Evolutionary conservation across 1,284 basidiomycete species (phyloP), one percentile per base, ranked within the genome.

Genomic region (Meira nashicola): DNA sequence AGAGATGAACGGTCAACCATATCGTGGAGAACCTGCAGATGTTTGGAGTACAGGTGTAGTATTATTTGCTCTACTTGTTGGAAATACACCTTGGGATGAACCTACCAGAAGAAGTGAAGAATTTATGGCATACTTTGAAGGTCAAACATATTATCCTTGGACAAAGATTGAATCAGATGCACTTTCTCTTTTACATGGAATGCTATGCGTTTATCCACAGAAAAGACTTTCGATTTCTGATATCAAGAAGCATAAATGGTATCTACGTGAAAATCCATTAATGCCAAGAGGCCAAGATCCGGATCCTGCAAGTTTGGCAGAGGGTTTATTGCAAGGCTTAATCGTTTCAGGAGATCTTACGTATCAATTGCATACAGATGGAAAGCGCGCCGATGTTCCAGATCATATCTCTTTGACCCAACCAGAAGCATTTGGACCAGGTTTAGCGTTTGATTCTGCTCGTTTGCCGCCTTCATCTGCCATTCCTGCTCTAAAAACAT

Each of bases 21-120:
- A 97, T 79, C 81, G 86, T 25, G 94, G 92, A 3, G 91, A 95
- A 67, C 92, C 93, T 0, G 86, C 97, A 40, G 94, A 98, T 78
- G 86, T 78, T 2, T 98, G 94, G 94, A 92, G 91, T 1, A 85
- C 90, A 55, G 95, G 95, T 1, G 89, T 97, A n/a, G 94, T 98
- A 39, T 82, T 98, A 0, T 97, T 91, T 76, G 92, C 94, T 0
- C 81, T 97, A 60, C 83, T 98, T 0, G 87, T 86, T 4, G 94
- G 94, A 54, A 97, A 95, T 76, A 97, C 94, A 0, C 95, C 94
- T 1, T 98, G 94, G 94, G 94, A 97, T 74, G 89, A 95, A 75
- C 92, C 94, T 2, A 92, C 92, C 0, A 75, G 79, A 0, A 82
- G 83, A 19, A 90, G 89, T 63, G 84, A 85, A 1, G 94, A 98